Base-by-base conservation (phyloP, 2,329 filamentous ascomycete genomes). In the Metarhizium humberi region DNA sequence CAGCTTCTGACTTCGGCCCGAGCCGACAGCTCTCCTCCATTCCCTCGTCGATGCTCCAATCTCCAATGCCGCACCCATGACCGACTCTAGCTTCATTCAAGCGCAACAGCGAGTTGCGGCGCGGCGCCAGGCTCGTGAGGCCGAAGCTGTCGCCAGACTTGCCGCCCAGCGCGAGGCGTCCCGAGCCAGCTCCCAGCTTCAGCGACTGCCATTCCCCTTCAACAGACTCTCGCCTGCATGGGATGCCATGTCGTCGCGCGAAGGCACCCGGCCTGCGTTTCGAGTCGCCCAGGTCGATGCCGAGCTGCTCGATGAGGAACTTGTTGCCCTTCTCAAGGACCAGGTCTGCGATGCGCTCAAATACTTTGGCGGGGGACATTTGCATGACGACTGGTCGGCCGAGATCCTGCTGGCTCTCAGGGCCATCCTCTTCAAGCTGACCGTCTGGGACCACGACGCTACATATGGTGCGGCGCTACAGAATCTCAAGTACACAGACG, bases 231-330 rank as follows among this genome's bases (percentile, higher is more conserved):
- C 78, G 74, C 38, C 66, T 42, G 72, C 82, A 54, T 95, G 88
- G 90, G 82, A 91, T 66, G 74, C 79, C 4, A 73, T 92, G 46
- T 82, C 82, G 43, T 85, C 87, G 6, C 84, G 88, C 57, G 85
- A 91, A 66, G 90, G 90, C 48, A 92, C 88, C 29, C 78, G 84
- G 16, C 92, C 94, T 5, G 86, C 89, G 11, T 96, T 96, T 69
- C 86, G 94, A 54, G 94, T 99, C 32, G 91, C 92, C 32, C 94
- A 99, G 73, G 90, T 97, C 47, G 94, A 99, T 70, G 91, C 94
- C 42, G 94, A 97, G 70, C 77, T 99, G 51, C 79, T 99, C 18
- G 94, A 99, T 70, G 90, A 96, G 67, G 94, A 97, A 73, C 78
- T 99, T 49, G 78, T 97, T 29, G 82, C 83, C n/a, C 78, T 97